Evolutionary conservation across 108 stramenopile genomes (phyloP).

Genomic region (Mediolabrus comicus): DNA sequence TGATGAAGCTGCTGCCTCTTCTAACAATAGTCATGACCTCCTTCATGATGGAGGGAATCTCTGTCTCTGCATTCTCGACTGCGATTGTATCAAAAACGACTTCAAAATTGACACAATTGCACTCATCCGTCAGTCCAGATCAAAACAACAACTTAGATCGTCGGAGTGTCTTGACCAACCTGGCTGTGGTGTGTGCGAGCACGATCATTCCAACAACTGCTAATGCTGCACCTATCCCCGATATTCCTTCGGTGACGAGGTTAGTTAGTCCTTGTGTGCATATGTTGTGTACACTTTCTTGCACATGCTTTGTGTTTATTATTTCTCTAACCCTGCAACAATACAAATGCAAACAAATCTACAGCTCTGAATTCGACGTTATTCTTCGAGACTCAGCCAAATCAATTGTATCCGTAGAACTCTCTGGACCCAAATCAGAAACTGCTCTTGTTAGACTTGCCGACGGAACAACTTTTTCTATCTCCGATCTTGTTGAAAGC

Average conservation of each 20-base stretch:
- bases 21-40: not conserved
- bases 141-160: not conserved
- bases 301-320: not conserved
- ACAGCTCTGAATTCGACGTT: constrained; percentile 60
- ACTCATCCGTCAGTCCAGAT: not conserved
- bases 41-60: not conserved
- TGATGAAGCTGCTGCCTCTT: not conserved
- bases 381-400: constrained; percentile 66
- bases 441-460: constrained; percentile 66
- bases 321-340: too few species aligned
- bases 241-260: constrained; percentile 65
- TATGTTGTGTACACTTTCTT: too few species aligned
- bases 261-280: not conserved
- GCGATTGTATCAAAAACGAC: not conserved
- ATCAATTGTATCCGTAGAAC: constrained; percentile 67
- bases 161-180: not conserved
- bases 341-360: not conserved
- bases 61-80: not conserved
- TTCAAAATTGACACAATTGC: not conserved
- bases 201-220: not conserved
- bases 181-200: not conserved
- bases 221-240: constrained; percentile 14
- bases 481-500: constrained; percentile 76
- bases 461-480: constrained; percentile 76
- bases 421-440: constrained; percentile 72